phyloP scores from a whole-genome alignment of 1,284 basidiomycete genomes.

The Rhizoctonia solani region DNA sequence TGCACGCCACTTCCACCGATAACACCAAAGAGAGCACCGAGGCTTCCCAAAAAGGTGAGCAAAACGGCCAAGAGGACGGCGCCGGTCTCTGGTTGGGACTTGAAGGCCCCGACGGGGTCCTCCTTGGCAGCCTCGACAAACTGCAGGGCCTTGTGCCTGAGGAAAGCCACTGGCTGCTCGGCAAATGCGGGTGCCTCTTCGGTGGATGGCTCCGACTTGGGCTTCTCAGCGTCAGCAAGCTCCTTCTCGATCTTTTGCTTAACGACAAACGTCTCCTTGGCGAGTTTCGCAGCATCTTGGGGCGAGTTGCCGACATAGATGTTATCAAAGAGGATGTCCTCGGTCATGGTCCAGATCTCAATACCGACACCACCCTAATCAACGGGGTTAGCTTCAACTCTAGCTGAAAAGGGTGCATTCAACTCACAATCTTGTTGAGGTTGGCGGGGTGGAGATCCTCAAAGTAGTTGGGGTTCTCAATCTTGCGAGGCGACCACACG shows the following conservation, averaged over 20 bases:
- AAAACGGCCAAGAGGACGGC: constrained; percentile 71
- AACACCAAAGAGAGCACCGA: constrained; percentile 77
- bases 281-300: constrained; percentile 79
- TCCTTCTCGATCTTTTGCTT: constrained; percentile 75
- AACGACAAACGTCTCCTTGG: constrained; percentile 81
- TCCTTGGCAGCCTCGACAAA: constrained; percentile 75
- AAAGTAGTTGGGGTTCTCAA: constrained; percentile 90
- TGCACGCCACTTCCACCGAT: constrained; percentile 62
- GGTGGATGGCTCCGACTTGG: constrained; percentile 46
- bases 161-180: constrained; percentile 74
- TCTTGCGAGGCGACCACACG: constrained; percentile 89
- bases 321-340: constrained; percentile 95
- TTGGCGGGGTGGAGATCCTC: constrained; percentile 87
- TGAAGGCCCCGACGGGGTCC: constrained; percentile 76
- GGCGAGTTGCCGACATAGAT: constrained; percentile 90
- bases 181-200: constrained; percentile 50
- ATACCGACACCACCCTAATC: constrained; percentile 87
- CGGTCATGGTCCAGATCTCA: constrained; percentile 98
- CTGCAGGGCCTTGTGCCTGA: constrained; percentile 71
- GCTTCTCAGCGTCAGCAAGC: constrained; percentile 52
- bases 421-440: constrained; percentile 77
- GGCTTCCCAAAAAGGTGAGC: constrained; percentile 80
- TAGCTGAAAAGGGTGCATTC: neutral
- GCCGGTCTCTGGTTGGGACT: constrained; percentile 82
- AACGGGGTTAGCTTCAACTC: constrained; percentile 33